Base-by-base conservation (phyloP, 2,329 filamentous ascomycete species). In the Colletotrichum lindemuthianum region DNA sequence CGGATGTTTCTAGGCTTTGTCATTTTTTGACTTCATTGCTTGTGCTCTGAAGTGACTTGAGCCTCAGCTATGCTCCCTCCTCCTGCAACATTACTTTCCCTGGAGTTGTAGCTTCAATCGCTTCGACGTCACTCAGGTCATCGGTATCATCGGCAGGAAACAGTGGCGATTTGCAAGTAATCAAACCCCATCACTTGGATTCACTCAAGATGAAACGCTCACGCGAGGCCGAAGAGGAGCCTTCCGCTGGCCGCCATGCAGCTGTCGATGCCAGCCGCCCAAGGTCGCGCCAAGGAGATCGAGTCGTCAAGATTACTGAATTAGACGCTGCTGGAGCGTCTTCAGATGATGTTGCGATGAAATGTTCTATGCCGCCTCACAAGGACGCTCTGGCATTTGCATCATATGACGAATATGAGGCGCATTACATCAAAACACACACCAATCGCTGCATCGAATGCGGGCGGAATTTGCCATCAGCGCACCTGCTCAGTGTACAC, bases 361-460 rank as follows among this genome's bases (percentile, higher is more conserved):
- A 83, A 77, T 98, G 95, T 80, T 88, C 86, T 16, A 82, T 98
- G 24, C 92, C 94, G 57, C 92, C 92, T 50, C 94, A 97, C 77
- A 84, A 81, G 69, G 86, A 90, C 65, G 82, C 88, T 2, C 73
- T 96, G 59, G 81, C 83, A 5, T 98, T 99, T 76, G 74, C 81
- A 32, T 88, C 89, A 0, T 93, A 93, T 73, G 85, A 88, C 63
- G 92, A 93, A 13, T 97, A 96, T 77, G 93, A 97, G 74, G 79
- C 90, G 8, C 96, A 99, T 76, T 97, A 97, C 79, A 84, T 82
- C 69, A 89, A 92, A 73, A 82, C 85, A 24, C 96, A 98, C 76
- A 86, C 88, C 65, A 94, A 97, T 75, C 88, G 95, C 47, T 99
- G 96, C 74, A 81, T 89, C 9, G 90, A 93, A 72, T 99, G 96